Conservation (phyloP, 1,284 basidiomycete species). For the Fistulinella staudtii region DNA sequence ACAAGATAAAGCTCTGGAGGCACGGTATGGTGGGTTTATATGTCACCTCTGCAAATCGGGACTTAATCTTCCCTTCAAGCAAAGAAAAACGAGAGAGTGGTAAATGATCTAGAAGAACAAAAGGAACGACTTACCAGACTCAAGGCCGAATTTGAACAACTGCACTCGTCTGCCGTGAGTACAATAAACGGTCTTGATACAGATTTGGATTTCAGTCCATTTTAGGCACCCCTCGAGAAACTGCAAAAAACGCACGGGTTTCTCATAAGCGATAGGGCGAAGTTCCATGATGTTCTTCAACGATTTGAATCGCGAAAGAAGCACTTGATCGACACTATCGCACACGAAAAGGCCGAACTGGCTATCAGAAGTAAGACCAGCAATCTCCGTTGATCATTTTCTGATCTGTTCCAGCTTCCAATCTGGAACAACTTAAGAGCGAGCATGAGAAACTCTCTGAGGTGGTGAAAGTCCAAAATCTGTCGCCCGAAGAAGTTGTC, state of each 20-base stretch:
- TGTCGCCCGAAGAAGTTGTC: slow-evolving; percentile 79
- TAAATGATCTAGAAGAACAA: slow-evolving; percentile 57
- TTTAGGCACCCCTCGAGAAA: slow-evolving; percentile 64
- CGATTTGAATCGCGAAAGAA: slow-evolving; percentile 62
- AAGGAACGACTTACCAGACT: slow-evolving; percentile 43
- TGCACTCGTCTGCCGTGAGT: slow-evolving; percentile 57
- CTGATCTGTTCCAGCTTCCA: slow-evolving; percentile 40
- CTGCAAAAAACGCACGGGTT: slow-evolving; percentile 54
- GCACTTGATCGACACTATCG: slow-evolving; percentile 58
- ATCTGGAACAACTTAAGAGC: slow-evolving; percentile 54
- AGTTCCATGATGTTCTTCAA: slow-evolving; percentile 64
- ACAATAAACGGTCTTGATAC: neutral
- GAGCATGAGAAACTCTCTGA: slow-evolving; percentile 62
- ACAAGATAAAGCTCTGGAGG: slow-evolving; percentile 65
- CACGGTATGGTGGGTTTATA: slow-evolving; percentile 61
- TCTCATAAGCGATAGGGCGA: slow-evolving; percentile 61
- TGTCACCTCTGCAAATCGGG: neutral
- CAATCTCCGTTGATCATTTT: neutral
- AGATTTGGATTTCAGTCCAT: slow-evolving; percentile 6
- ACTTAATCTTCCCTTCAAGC: slow-evolving; percentile 40
- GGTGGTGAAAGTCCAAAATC: slow-evolving; percentile 77
- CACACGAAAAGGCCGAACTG: slow-evolving; percentile 62
- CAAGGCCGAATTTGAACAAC: slow-evolving; percentile 51
- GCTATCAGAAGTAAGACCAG: slow-evolving; percentile 41
- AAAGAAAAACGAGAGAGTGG: slow-evolving; percentile 61